A percentile compares a stretch with the other conserved stretches of the same genome.
These are phyloP conservation scores for Lithocarpus polystachyus DNA, from an alignment of 306 rosid species.

Conservation along the genomic window DNA sequence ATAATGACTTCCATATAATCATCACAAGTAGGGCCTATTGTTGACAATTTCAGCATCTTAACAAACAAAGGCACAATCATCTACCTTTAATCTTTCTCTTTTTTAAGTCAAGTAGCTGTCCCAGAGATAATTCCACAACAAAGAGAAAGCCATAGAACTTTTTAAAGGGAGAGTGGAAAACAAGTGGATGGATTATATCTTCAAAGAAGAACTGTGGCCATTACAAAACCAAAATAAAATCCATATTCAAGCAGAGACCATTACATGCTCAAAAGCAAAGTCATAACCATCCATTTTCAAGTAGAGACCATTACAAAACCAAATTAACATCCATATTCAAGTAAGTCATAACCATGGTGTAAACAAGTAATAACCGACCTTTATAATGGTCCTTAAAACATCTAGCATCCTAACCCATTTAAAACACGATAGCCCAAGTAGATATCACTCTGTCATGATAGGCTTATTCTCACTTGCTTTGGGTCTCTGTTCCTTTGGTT, in stretches of 20 bases:
- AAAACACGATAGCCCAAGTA: conserved; percentile 5
- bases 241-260: too few relatives aligned
- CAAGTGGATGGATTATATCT: too few relatives aligned
- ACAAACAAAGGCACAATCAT: background rate
- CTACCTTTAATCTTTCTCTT: background rate
- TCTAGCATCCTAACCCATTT: conserved; percentile 15
- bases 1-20: background rate
- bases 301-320: too few relatives aligned
- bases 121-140: background rate
- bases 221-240: background rate
- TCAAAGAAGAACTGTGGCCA: background rate
- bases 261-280: too few relatives aligned
- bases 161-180: background rate
- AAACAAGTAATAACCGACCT: background rate
- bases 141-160: background rate
- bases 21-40: background rate
- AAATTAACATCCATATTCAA: background rate
- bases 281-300: too few relatives aligned
- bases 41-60: background rate
- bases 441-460: conserved; percentile 79
- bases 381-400: background rate
- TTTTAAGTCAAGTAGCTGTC: background rate
- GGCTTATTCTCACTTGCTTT: conserved; percentile 96
- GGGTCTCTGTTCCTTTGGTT: conserved; percentile 79
- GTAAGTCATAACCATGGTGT: background rate